Percentiles rank a stretch among this genome's conserved stretches.
Conservation (phyloP, 192 early-diverging fungal genomes). For the Podila minutissima region DNA sequence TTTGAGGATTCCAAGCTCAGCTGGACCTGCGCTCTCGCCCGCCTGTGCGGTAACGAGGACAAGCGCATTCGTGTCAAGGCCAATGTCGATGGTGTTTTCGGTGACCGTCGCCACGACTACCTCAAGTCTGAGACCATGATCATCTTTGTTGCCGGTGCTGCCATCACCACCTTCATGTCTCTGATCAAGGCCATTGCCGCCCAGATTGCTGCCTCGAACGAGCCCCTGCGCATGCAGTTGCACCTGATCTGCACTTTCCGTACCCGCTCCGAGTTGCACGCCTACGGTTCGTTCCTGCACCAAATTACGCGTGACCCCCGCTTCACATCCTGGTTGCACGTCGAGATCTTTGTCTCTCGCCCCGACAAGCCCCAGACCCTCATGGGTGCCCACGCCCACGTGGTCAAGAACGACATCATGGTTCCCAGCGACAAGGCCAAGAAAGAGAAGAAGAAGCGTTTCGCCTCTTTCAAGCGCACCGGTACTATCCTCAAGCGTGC, state of each 20-base stretch:
- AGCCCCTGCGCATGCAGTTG: constrained; percentile 36
- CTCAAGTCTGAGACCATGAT: constrained; percentile 44
- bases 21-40: constrained; percentile 36
- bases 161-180: constrained; percentile 36
- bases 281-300: constrained; percentile 38
- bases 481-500: constrained; percentile 35
- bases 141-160: constrained; percentile 38
- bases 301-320: constrained; percentile 36
- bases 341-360: constrained; percentile 42
- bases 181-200: constrained; percentile 40
- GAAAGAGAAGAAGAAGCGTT: constrained; percentile 17
- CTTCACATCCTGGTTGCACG: constrained; percentile 33
- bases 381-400: constrained; percentile 36
- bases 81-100: constrained; percentile 50
- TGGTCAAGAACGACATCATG: constrained; percentile 41
- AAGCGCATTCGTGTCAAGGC: constrained; percentile 22
- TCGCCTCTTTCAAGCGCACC: constrained; percentile 20
- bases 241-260: constrained; percentile 38
- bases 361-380: constrained; percentile 38
- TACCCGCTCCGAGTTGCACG: constrained; percentile 34
- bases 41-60: constrained; percentile 34
- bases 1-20: constrained; percentile 34
- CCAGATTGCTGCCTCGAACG: constrained; percentile 20
- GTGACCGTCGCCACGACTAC: constrained; percentile 47
- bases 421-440: constrained; percentile 19